phyloP scores from a whole-genome alignment of 2,329 filamentous ascomycete genomes.

The Pseudonectria foliicola region DNA sequence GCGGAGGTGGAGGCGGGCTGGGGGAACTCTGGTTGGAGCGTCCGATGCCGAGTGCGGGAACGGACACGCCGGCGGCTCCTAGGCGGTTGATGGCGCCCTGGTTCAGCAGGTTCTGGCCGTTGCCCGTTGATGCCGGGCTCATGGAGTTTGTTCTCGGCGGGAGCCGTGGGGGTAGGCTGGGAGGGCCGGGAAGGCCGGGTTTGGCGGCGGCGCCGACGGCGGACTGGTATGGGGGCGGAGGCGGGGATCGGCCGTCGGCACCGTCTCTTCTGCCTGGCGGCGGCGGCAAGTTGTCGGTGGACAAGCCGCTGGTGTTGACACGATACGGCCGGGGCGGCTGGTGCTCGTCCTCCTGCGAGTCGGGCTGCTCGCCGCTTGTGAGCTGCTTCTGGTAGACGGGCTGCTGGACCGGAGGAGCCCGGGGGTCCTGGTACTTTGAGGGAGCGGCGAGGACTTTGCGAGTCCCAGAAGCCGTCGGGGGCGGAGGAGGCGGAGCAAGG shows the following conservation, averaged over 20 bases:
- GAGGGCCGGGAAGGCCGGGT: conserved; percentile 41
- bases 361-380: conserved; percentile 8
- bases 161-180: conserved; percentile 64
- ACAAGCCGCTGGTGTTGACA: conserved; percentile 62
- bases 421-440: conserved; percentile 28
- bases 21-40: conserved; percentile 21
- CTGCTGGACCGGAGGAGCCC: conserved; percentile 10
- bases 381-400: conserved; percentile 7
- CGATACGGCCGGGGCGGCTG: conserved; percentile 59
- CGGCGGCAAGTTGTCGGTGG: conserved; percentile 60
- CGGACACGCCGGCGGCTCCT: conserved; percentile 66
- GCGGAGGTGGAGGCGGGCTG: conserved; percentile 21
- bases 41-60: conserved; percentile 71
- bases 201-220: conserved; percentile 18
- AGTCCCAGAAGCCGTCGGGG: conserved; percentile 11
- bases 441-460: conserved; percentile 24
- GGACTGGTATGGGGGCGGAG: conserved; percentile 25
- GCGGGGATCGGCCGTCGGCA: conserved; percentile 25
- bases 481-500: conserved; percentile 22
- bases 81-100: conserved; percentile 58
- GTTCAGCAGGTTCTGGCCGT: conserved; percentile 31
- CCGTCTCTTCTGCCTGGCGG: conserved; percentile 54
- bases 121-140: conserved; percentile 20
- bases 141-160: conserved; percentile 41
- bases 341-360: conserved; percentile 23